Evolutionary conservation across 192 early-diverging fungal species (phyloP), one percentile per base, ranked within the genome.

Genomic region (Coemansia sp.): DNA sequence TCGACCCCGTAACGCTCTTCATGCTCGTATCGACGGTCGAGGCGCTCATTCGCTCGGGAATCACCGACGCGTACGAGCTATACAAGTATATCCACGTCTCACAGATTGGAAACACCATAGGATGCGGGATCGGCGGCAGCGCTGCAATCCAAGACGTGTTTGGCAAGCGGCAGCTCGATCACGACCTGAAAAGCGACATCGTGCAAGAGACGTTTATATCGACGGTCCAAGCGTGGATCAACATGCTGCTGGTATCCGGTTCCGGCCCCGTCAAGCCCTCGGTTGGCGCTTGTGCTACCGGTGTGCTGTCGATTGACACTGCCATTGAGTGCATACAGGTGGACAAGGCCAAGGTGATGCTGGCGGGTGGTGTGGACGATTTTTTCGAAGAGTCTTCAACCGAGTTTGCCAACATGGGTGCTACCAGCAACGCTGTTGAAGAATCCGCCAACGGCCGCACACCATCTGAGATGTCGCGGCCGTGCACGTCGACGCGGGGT

Each of bases 391-490:
- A 92, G 56, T 86, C 89, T 23, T 88, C 88, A 1, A 85, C 90
- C 60, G 95, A 95, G 76, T 97, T 97, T 70, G 92, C 90, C 61
- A 91, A 91, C 85, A 97, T 97, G 93, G 94, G 93, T 71, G 95
- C 95, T 7, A 93, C 92, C 19, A 87, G 85, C 69, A 93, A 91
- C 69, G 76, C 88, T 31, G 74, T 86, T 33, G 89, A 91, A 19
- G 95, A 97, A 70, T 78, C 91, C 49, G 91, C 87, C 6, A 80
- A 82, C 19, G 95, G 95, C n/a, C 88, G 95, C 54, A 88, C 89
- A 6, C 90, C 92, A 12, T 54, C 76, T 42, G 95, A 97, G 60
- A 94, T 93, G 91, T 92, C 85, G 65, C 87, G 95, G 24, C 95
- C 95, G 53, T 88, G 91, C 16, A 91, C 93, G 38, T 84, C 90